phyloP scores from a whole-genome alignment of 441 rosid species.

The Erodium moschatum region DNA sequence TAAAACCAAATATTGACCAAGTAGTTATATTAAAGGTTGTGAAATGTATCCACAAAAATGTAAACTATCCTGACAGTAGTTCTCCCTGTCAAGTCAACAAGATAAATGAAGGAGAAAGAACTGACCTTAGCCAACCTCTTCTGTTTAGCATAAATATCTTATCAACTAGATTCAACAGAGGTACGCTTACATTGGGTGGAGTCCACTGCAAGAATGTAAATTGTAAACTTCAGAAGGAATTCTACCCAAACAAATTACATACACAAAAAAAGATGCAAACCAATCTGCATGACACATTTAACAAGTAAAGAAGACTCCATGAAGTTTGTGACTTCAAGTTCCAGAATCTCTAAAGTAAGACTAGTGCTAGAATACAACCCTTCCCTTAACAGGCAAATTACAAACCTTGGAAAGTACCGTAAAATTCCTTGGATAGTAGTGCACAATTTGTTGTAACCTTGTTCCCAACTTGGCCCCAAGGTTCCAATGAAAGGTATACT shows the following conservation, averaged over 20 bases:
- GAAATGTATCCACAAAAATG: not conserved
- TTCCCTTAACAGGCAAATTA: no score
- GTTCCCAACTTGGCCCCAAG: no score
- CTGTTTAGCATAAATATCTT: constrained; percentile 91
- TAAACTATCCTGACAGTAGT: not conserved
- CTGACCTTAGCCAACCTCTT: constrained; percentile 97
- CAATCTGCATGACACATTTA: not conserved
- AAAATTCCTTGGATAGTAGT: no score
- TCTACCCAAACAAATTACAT: not conserved
- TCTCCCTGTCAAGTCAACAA: not conserved
- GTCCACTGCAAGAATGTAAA: constrained; percentile 57
- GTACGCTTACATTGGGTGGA: constrained; percentile 90
- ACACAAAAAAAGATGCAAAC: constrained; percentile 2
- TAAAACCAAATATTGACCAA: not conserved
- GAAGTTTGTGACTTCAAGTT: not conserved
- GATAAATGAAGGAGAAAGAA: constrained; percentile 5
- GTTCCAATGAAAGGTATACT: no score
- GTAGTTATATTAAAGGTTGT: not conserved
- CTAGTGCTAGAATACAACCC: no score
- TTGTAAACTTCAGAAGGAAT: constrained; percentile 3
- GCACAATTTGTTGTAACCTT: no score
- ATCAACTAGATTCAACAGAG: constrained; percentile 87
- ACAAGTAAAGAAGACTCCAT: not conserved
- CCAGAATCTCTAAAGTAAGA: no score
- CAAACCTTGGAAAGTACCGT: no score